These are phyloP conservation scores for Aquilaria yunnanensis DNA, from an alignment of 345 rosid species.

Conservation along the genomic window DNA sequence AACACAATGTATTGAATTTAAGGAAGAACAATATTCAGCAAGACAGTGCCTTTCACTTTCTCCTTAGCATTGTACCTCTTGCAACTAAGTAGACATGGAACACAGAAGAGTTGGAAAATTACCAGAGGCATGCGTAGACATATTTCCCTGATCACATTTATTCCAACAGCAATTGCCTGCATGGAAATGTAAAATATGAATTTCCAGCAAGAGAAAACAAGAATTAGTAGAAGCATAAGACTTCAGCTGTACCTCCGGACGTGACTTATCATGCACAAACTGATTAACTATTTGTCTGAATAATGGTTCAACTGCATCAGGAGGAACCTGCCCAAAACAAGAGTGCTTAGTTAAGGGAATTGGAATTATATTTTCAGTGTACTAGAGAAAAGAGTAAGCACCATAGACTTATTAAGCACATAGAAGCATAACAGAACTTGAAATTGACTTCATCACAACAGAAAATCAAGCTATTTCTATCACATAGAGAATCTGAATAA, in stretches of 20 bases:
- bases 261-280: conserved; percentile 87
- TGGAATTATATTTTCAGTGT: background rate
- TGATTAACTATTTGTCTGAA: conserved; percentile 92
- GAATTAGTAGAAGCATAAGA: background rate
- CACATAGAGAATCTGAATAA: conserved; percentile 14
- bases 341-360: conserved; percentile 2
- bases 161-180: conserved; percentile 90
- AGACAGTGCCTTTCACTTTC: too few relatives aligned
- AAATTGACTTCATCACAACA: background rate
- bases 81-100: background rate
- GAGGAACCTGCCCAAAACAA: conserved; percentile 62
- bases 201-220: background rate
- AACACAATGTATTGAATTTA: background rate
- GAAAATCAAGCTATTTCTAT: background rate
- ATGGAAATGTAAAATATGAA: conserved; percentile 8
- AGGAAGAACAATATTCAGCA: too few relatives aligned
- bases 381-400: background rate
- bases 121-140: conserved; percentile 92
- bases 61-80: background rate
- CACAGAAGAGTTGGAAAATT: conserved; percentile 16
- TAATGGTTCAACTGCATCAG: conserved; percentile 96
- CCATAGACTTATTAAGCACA: too few relatives aligned
- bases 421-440: too few relatives aligned
- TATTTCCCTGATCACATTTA: conserved; percentile 87
- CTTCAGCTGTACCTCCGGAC: conserved; percentile 62